Evolutionary conservation across 1,139 yeast species (phyloP).

Genomic region (Magnusiomyces magnusii): DNA sequence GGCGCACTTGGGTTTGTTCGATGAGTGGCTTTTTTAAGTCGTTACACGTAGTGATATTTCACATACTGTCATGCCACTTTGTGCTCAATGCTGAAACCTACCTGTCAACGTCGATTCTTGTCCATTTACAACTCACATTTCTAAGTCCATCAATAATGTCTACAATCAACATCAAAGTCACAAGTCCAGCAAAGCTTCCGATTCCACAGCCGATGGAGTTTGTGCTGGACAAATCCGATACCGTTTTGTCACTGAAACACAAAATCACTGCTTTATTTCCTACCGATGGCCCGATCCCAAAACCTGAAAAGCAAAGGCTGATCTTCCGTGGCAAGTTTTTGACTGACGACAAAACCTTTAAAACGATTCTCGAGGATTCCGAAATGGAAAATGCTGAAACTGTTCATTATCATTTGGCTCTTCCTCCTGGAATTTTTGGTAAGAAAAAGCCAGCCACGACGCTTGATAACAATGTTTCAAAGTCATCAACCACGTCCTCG

Average conservation of each 20-base stretch:
- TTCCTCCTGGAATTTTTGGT: slow-evolving; percentile 7
- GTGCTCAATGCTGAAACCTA: too few relatives aligned
- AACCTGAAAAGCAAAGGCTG: slow-evolving; percentile 13
- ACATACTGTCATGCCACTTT: neutral
- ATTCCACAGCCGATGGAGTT: slow-evolving; percentile 9
- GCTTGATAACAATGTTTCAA: too few relatives aligned
- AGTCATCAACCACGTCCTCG: too few relatives aligned
- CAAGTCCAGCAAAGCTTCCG: slow-evolving; percentile 12
- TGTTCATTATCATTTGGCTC: slow-evolving; percentile 14
- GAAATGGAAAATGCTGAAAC: slow-evolving; percentile 4
- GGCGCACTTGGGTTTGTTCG: too few relatives aligned
- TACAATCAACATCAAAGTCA: neutral
- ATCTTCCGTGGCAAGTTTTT: slow-evolving; percentile 15
- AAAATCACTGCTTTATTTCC: slow-evolving; percentile 8
- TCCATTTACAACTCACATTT: too few relatives aligned
- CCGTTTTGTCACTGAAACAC: slow-evolving; percentile 5
- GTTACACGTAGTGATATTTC: too few relatives aligned
- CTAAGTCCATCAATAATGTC: neutral
- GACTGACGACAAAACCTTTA: slow-evolving; percentile 7
- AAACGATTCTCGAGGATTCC: slow-evolving; percentile 6
- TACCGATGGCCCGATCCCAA: slow-evolving; percentile 3
- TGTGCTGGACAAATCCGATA: neutral
- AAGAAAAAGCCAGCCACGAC: too few relatives aligned
- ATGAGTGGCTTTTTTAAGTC: too few relatives aligned
- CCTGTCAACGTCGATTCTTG: too few relatives aligned